Evolutionary conservation across 1,284 basidiomycete genomes (phyloP).

Genomic region (Cryptococcus jaspeensis): DNA sequence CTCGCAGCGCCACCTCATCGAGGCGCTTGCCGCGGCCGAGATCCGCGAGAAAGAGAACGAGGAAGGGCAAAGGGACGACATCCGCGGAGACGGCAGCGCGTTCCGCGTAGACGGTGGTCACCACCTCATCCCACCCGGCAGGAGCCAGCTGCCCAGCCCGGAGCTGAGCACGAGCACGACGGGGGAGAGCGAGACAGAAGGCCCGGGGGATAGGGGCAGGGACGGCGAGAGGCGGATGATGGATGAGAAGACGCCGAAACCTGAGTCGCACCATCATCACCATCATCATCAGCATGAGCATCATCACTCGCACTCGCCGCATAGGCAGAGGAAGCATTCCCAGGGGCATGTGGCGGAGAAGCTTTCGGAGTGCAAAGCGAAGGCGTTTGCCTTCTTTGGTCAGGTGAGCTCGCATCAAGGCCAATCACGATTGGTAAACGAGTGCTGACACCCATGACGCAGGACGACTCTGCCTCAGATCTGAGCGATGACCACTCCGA

Average conservation of each 20-base stretch:
- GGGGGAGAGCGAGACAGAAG: not conserved
- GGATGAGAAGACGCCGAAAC: constrained; percentile 55
- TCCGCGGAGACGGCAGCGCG: constrained; percentile 54
- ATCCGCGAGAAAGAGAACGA: constrained; percentile 46
- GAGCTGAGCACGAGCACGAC: too few species aligned
- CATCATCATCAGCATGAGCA: constrained; percentile 13
- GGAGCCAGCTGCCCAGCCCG: constrained; percentile 14
- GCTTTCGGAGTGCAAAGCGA: constrained; percentile 25
- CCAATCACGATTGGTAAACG: too few species aligned
- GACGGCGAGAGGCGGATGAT: not conserved
- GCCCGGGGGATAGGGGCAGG: not conserved
- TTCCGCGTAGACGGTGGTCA: constrained; percentile 53
- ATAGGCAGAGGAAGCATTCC: not conserved
- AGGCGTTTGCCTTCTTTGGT: constrained; percentile 51
- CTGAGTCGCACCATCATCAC: constrained; percentile 27
- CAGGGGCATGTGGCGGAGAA: not conserved
- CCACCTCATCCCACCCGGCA: constrained; percentile 57
- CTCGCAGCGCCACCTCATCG: constrained; percentile 53
- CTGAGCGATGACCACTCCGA: constrained; percentile 40
- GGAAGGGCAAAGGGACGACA: constrained; percentile 58
- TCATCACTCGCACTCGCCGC: constrained; percentile 3
- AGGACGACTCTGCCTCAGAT: constrained; percentile 72
- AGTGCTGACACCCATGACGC: constrained; percentile 42
- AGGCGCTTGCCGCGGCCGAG: constrained; percentile 31
- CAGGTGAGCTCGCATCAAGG: constrained; percentile 38